Conservation (phyloP, 192 early-diverging fungal genomes). For the Coemansia sp. region DNA sequence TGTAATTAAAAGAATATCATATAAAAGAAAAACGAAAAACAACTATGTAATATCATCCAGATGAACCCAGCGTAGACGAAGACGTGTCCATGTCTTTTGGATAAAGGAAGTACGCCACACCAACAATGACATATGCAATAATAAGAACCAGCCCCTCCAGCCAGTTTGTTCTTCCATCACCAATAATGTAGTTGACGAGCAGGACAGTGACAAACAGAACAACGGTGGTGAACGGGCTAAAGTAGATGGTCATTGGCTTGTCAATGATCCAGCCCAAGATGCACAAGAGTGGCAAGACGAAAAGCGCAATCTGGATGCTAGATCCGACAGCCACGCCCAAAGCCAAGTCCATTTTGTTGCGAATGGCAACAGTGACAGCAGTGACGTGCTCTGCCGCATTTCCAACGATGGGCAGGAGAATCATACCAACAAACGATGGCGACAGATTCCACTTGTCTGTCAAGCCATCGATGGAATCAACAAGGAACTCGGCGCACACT, state of each 20-base stretch:
- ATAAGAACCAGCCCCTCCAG: conserved; percentile 86
- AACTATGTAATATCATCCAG: not conserved
- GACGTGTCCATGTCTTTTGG: conserved; percentile 51
- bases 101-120: conserved; percentile 77
- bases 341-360: conserved; percentile 91
- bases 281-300: conserved; percentile 67
- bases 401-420: conserved; percentile 88
- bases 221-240: conserved; percentile 78
- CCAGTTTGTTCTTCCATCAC: conserved; percentile 91
- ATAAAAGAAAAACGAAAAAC: not conserved
- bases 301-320: conserved; percentile 86
- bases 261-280: conserved; percentile 84
- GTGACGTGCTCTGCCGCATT: conserved; percentile 89
- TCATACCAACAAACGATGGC: conserved; percentile 87
- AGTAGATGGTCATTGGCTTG: conserved; percentile 79
- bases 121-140: conserved; percentile 80
- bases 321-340: conserved; percentile 87
- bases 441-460: conserved; percentile 67
- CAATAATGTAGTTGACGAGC: conserved; percentile 76
- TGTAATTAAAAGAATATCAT: not conserved
- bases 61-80: conserved; percentile 3
- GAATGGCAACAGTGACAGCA: conserved; percentile 74
- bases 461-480: conserved; percentile 78
- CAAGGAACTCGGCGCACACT: conserved; percentile 82
- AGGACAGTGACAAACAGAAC: conserved; percentile 79